Evolutionary conservation across 2,329 filamentous ascomycete genomes (phyloP).

Genomic region (Colletotrichum echinochloae): DNA sequence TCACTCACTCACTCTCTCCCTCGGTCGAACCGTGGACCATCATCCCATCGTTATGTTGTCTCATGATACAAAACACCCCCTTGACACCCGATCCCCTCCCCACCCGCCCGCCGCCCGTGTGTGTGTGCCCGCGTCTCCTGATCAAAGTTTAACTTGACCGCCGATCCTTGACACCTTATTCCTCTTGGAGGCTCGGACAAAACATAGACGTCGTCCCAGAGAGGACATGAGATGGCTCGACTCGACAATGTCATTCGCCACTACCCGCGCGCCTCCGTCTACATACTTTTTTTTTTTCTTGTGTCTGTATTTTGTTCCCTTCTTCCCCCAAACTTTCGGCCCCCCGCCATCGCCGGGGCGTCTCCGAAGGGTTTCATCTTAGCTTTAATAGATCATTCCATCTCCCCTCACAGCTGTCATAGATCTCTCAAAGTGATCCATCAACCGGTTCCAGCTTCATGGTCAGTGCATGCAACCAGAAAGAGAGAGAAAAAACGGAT

Average conservation of each 20-base stretch:
- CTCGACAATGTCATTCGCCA: not conserved
- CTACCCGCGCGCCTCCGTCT: not conserved
- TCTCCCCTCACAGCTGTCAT: not conserved
- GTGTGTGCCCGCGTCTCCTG: constrained; percentile 1
- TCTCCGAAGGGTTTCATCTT: constrained; percentile 11
- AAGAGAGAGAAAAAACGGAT: not conserved
- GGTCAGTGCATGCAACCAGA: not conserved
- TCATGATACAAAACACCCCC: not conserved
- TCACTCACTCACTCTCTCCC: not conserved
- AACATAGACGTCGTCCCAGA: not conserved
- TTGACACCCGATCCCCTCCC: not conserved
- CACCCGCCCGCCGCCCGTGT: not conserved
- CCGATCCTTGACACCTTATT: constrained; percentile 26
- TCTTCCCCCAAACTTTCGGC: not conserved
- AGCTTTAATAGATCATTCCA: not conserved
- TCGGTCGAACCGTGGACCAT: not conserved
- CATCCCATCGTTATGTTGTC: not conserved
- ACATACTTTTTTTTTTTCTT: not conserved
- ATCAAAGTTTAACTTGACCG: constrained; percentile 34
- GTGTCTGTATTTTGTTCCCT: not conserved
- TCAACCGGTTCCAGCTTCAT: not conserved
- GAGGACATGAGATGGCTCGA: not conserved
- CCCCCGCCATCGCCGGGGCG: not conserved
- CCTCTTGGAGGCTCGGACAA: not conserved
- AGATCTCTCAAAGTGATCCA: not conserved